These are phyloP conservation scores for Leccinum subrobustum DNA, from an alignment of 1,284 basidiomycete genomes.

Conservation along the genomic window DNA sequence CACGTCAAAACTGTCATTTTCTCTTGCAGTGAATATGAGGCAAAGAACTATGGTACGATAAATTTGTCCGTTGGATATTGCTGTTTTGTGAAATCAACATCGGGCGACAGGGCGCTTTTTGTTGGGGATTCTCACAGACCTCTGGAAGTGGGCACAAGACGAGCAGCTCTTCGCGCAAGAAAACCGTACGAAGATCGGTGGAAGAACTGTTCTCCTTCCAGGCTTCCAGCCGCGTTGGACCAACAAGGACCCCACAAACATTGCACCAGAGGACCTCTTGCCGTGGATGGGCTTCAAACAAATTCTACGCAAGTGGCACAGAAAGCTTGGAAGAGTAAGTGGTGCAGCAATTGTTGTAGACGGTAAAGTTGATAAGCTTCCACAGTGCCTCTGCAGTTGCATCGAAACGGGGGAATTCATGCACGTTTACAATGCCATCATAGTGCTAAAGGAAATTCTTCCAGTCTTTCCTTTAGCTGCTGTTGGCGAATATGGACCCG, in stretches of 20 bases:
- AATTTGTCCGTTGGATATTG: not conserved
- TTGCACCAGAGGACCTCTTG: constrained; percentile 56
- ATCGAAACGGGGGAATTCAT: constrained; percentile 84
- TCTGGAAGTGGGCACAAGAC: constrained; percentile 74
- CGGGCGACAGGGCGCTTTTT: constrained; percentile 74
- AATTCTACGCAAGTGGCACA: constrained; percentile 82
- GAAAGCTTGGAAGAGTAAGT: constrained; percentile 61
- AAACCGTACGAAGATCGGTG: constrained; percentile 63
- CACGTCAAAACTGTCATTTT: constrained; percentile 85
- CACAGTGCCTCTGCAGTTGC: constrained; percentile 60
- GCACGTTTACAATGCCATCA: constrained; percentile 91
- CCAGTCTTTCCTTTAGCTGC: constrained; percentile 80
- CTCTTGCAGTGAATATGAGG: constrained; percentile 94
- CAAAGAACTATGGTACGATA: constrained; percentile 83
- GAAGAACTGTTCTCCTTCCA: constrained; percentile 61
- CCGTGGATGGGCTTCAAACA: constrained; percentile 71
- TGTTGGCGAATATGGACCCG: constrained; percentile 53
- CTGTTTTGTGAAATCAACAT: not conserved
- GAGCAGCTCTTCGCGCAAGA: constrained; percentile 67
- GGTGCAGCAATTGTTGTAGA: not conserved
- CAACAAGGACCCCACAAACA: constrained; percentile 41
- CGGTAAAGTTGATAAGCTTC: constrained; percentile 6
- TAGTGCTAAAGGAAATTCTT: constrained; percentile 86
- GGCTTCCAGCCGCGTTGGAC: constrained; percentile 60
- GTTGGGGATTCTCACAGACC: constrained; percentile 72